phyloP scores from a whole-genome alignment of 257 asterid genomes.

The Handroanthus guayacan region DNA sequence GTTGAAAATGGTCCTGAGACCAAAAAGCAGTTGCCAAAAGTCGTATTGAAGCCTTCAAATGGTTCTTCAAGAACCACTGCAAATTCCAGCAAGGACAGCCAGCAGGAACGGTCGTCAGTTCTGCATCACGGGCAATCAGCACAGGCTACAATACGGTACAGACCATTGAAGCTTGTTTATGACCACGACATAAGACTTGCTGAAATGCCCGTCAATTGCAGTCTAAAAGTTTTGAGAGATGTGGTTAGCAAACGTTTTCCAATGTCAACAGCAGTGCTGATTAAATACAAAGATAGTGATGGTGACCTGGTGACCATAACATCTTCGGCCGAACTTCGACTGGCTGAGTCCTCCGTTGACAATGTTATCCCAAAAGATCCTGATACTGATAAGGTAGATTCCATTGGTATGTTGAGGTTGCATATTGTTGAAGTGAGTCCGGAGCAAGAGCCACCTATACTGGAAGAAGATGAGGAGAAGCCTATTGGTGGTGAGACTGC shows the following conservation, averaged over 20 bases:
- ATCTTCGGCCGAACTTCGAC: conserved; percentile 70
- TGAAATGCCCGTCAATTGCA: conserved; percentile 82
- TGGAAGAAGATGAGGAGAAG: conserved; percentile 85
- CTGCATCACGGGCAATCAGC: conserved; percentile 36
- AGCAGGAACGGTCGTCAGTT: conserved; percentile 41
- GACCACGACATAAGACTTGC: conserved; percentile 95
- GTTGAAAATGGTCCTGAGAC: conserved; percentile 65
- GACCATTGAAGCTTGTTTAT: conserved; percentile 88
- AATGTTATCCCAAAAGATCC: conserved; percentile 51
- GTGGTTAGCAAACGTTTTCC: conserved; percentile 76
- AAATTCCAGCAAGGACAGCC: conserved; percentile 46
- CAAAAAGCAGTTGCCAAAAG: conserved; percentile 64
- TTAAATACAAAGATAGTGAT: conserved; percentile 83
- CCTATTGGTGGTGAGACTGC: conserved; percentile 49
- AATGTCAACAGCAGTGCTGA: conserved; percentile 78
- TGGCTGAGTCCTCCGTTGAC: conserved; percentile 77
- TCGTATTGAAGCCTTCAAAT: conserved; percentile 75
- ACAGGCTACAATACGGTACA: conserved; percentile 49
- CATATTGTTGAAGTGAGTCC: conserved; percentile 93
- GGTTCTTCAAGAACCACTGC: conserved; percentile 57
- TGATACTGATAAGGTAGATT: conserved; percentile 53
- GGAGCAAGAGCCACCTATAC: conserved; percentile 90
- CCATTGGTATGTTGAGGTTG: conserved; percentile 73
- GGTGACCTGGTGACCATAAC: conserved; percentile 92
- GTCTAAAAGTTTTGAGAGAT: conserved; percentile 74